These are phyloP conservation scores for Leccinum sublutescens DNA, from an alignment of 768 basidiomycete genomes.

Conservation along the genomic window DNA sequence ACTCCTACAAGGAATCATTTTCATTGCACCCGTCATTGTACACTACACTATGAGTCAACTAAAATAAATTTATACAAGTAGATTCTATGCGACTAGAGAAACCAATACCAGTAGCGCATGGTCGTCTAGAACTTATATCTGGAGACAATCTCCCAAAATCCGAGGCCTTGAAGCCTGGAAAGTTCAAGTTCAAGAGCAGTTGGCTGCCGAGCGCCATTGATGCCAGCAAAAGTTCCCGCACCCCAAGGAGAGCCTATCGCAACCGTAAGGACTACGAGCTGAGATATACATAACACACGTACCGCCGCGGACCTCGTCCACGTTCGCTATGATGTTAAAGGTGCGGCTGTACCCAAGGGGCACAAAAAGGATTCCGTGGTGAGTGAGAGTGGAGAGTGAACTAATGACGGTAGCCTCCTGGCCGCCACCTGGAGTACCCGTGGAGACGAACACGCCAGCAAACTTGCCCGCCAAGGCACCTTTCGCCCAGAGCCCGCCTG, in stretches of 20 bases:
- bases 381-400: constrained; percentile 56
- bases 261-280: neutral
- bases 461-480: constrained; percentile 73
- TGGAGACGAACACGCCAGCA: constrained; percentile 71
- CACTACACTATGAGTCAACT: neutral
- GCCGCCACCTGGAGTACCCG: constrained; percentile 75
- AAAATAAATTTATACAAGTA: neutral
- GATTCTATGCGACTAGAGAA: neutral
- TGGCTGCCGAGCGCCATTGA: constrained; percentile 48
- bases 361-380: constrained; percentile 73
- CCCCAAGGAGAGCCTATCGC: constrained; percentile 70
- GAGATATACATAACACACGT: constrained; percentile 19
- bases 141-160: constrained; percentile 49
- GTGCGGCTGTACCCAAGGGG: constrained; percentile 67
- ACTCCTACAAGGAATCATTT: neutral
- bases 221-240: constrained; percentile 59
- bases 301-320: constrained; percentile 59
- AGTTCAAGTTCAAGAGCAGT: constrained; percentile 49
- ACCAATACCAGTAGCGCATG: neutral
- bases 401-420: constrained; percentile 61
- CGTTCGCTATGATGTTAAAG: constrained; percentile 41
- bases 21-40: neutral
- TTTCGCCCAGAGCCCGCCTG: constrained; percentile 60
- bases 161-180: constrained; percentile 49
- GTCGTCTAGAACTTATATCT: constrained; percentile 30